Base-by-base conservation (phyloP, 176 grass and related monocot species). In the Phyllostachys edulis region DNA sequence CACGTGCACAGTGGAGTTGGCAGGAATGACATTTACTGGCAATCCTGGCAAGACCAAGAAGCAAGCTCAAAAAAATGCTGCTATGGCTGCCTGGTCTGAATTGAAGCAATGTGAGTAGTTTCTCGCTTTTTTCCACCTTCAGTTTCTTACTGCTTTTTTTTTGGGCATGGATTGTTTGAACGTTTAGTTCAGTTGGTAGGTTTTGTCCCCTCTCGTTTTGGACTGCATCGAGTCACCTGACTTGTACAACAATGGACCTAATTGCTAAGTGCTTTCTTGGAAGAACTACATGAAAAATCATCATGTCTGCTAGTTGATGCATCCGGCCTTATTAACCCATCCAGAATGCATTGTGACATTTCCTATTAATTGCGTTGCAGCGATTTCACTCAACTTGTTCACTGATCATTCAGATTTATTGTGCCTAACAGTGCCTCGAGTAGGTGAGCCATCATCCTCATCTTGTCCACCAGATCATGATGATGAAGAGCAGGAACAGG, bases 11-110 rank as follows among this genome's bases (percentile, higher is more conserved):
- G 96, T 99, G 79, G 96, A 96, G 60, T 87, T 99, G 80, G 96
- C 96, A 76, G 96, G 91, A 78, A 96, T 92, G 85, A 84, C 77
- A 51, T 99, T 96, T 74, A 94, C 91, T 6, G 96, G 96, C 32
- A 94, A 91, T 85, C 90, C 93, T 51, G 93, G 93, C 69, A 99
- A 96, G 80, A 99, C 92, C 76, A 99, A 99, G 91, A 99, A 96
- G 72, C 93, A 96, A 82, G 96, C 96, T 86, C 91, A 99, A 85
- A 99, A 99, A 81, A 96, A 99, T 84, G 91, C 96, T 55, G 96
- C 96, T 15, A 94, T 95, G 84, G 85, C 89, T 38, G 96, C 96
- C 75, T 96, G 96, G 96, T 94, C 93, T 38, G 90, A 79, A 75
- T 45, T 90, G 50, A 90, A 90, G 69, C 50, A 90, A 62, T 42